Evolutionary conservation across 1,284 basidiomycete genomes (phyloP), one percentile per base, ranked within the genome.

Genomic region (Waitea zeae): DNA sequence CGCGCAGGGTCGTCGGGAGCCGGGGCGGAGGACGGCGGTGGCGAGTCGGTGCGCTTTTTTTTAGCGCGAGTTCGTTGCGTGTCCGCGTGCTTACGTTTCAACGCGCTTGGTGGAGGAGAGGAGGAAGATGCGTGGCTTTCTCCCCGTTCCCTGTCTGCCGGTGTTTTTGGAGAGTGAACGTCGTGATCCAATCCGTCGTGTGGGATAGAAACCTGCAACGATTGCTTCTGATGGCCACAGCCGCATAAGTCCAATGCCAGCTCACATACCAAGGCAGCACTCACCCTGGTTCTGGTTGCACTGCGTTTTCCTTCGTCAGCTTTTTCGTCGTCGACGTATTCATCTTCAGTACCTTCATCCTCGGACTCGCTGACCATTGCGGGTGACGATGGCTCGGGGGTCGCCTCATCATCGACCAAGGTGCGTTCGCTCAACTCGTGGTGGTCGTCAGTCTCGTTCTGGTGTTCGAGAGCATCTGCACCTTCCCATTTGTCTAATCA

Each of bases 1-100:
- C 82, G 62, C 0, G 70, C 62, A 9, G 77, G 69, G 45, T 86
- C 81, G n/a, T 76, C 74, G 9, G 56, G 52, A 1, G 62, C 51
- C 17, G 49, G 51, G 7, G 56, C 41, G 31, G 49, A 41, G 29
- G 46, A 44, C 24, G 62, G 51, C 17, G 49, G 51, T 7, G 56
- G 40, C 32, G 49, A 41, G 27, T 46, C 44, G 5, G 63, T 51
- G 40, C 56, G 64, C 48, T 36, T 42, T 14, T 40, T 39, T 19
- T 36, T 36, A 15, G 34, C 17, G 12, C n/a, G 33, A 15, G 35
- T 27, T 41, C 18, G 40, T 12, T 49, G 41, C 2, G 47, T 46
- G 11, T 39, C 40, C 17, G 54, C 58, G 12, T 50, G 48, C 42
- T 61, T 65, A 41, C 68, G 62, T 45, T 70, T 71, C 12, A 50